phyloP scores from a whole-genome alignment of 2,329 filamentous ascomycete species.

The Aspergillus ustus region DNA sequence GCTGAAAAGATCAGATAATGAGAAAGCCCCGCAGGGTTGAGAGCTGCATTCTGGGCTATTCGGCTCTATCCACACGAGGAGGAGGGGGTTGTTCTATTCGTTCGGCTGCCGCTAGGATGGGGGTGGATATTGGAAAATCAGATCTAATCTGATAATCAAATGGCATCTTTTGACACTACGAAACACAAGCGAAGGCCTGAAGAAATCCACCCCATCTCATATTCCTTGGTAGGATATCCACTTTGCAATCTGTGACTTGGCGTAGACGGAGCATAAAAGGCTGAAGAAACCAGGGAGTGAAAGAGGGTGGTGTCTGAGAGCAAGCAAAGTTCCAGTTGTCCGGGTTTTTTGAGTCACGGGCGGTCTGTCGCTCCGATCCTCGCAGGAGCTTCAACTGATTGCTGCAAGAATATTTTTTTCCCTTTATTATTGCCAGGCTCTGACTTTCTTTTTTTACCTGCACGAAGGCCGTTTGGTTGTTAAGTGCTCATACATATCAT shows the following conservation, averaged over 20 bases:
- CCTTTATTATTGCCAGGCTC: slow-evolving; percentile 1
- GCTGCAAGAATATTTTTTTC: slow-evolving; percentile 3
- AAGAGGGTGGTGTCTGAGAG: not conserved
- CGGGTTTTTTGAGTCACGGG: slow-evolving; percentile 22
- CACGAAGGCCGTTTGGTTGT: slow-evolving; percentile 13
- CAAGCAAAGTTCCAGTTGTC: not conserved
- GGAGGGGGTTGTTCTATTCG: slow-evolving; percentile 20
- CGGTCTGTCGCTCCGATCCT: slow-evolving; percentile 15
- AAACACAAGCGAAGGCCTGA: slow-evolving; percentile 4
- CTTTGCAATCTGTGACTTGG: slow-evolving; percentile 22
- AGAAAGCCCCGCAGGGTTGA: slow-evolving; percentile 11
- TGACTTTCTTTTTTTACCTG: not conserved
- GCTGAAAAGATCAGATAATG: slow-evolving; percentile 31
- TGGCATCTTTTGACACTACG: slow-evolving; percentile 7
- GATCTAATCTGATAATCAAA: slow-evolving; percentile 22
- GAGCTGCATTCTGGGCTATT: slow-evolving; percentile 19
- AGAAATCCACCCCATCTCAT: slow-evolving; percentile 2
- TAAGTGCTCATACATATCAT: slow-evolving; percentile 10
- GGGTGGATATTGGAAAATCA: slow-evolving; percentile 15
- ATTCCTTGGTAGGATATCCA: slow-evolving; percentile 1
- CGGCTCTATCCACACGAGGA: slow-evolving; percentile 21
- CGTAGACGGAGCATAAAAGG: slow-evolving; percentile 2
- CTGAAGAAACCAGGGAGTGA: not conserved
- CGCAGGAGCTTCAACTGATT: not conserved
- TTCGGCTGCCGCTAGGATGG: slow-evolving; percentile 1